phyloP scores from a whole-genome alignment of 1,139 yeast species.

The Hansenula sp. region DNA sequence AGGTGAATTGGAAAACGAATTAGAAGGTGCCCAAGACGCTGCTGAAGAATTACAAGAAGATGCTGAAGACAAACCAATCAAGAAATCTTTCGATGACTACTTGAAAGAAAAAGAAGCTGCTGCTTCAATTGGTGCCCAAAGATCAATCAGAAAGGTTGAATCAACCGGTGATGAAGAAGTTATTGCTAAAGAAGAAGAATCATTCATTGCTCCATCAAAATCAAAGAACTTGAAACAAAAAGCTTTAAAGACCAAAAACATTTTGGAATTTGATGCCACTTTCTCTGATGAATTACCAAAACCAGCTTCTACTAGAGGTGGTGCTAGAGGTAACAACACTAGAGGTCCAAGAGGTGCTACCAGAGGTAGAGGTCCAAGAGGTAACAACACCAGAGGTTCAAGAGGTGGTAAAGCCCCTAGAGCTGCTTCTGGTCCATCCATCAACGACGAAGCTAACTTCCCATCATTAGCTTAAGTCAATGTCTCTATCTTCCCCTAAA shows the following conservation, averaged over 20 bases:
- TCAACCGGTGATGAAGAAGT: constrained; percentile 44
- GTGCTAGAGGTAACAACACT: constrained; percentile 14
- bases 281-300: constrained; percentile 43
- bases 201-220: constrained; percentile 49
- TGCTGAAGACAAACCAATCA: constrained; percentile 36
- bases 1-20: constrained; percentile 37
- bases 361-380: constrained; percentile 8
- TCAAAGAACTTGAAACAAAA: constrained; percentile 59
- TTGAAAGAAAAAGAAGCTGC: constrained; percentile 50
- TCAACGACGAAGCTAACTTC: constrained; percentile 34
- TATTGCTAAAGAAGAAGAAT: constrained; percentile 54
- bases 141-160: constrained; percentile 39
- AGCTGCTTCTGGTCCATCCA: constrained; percentile 46
- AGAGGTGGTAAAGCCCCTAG: constrained; percentile 31
- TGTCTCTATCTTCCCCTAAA: background rate
- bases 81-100: constrained; percentile 61
- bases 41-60: constrained; percentile 42
- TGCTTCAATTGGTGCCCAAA: constrained; percentile 38
- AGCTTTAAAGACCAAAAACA: constrained; percentile 64
- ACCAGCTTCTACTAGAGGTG: constrained; percentile 6
- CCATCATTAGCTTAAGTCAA: constrained; percentile 20
- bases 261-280: constrained; percentile 61
- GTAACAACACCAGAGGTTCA: constrained; percentile 3
- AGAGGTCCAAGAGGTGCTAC: constrained; percentile 7
- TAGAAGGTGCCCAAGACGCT: constrained; percentile 43